A percentile compares a stretch with the other conserved stretches of the same genome.
These are phyloP conservation scores for Aureobasidium sp. DNA, from an alignment of 2,329 filamentous ascomycete genomes.

Conservation along the genomic window DNA sequence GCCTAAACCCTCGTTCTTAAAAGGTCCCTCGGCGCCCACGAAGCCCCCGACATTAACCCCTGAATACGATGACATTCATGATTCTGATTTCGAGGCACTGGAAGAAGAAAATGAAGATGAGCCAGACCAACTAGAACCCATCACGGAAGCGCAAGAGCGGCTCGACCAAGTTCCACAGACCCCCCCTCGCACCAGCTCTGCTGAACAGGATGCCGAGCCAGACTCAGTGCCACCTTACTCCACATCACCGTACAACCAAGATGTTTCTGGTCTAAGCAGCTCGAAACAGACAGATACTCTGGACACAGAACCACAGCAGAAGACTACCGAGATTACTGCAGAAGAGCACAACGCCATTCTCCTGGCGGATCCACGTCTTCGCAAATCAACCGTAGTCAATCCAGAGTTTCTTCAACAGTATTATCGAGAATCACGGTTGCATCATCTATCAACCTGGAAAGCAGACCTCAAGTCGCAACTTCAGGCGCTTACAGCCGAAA, in stretches of 20 bases:
- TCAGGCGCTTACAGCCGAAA: constrained; percentile 70
- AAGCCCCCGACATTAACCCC: constrained; percentile 26
- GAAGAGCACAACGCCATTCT: constrained; percentile 88
- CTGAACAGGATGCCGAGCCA: neutral
- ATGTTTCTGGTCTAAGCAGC: neutral
- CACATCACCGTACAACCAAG: neutral
- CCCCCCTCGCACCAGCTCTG: constrained; percentile 19
- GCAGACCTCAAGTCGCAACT: constrained; percentile 84
- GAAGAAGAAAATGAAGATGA: neutral
- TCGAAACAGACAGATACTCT: constrained; percentile 1
- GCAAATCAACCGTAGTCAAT: constrained; percentile 84
- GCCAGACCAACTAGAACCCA: neutral
- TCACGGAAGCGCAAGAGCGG: no score
- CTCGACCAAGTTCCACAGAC: constrained; percentile 14
- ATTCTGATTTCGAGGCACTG: constrained; percentile 14
- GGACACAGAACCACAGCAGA: constrained; percentile 22
- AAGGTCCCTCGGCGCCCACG: neutral
- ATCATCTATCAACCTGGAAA: constrained; percentile 96
- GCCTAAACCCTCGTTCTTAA: neutral
- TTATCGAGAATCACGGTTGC: constrained; percentile 87
- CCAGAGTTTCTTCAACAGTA: constrained; percentile 91
- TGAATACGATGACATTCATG: constrained; percentile 19
- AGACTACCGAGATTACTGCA: constrained; percentile 56
- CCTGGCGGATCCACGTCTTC: constrained; percentile 72
- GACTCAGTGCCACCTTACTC: neutral